These are phyloP conservation scores for Ogataea methanolica DNA, from an alignment of 805 yeast species.

Conservation along the genomic window DNA sequence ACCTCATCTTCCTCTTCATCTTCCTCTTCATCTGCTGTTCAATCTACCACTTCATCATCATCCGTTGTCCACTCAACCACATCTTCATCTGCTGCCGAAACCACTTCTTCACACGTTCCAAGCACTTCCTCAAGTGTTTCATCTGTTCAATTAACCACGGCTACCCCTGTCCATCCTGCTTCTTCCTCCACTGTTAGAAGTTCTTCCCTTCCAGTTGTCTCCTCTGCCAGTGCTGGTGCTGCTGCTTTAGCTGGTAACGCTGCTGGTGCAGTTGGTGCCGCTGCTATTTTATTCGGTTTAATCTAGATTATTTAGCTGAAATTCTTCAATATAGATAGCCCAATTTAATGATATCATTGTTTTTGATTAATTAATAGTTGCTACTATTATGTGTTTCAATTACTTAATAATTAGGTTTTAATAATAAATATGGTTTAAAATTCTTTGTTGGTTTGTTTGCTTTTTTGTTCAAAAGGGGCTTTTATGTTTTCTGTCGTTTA, in stretches of 20 bases:
- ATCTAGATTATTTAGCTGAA: constrained; percentile 12
- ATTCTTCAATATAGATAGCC: constrained; percentile 1
- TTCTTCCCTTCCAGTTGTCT: constrained; percentile 19
- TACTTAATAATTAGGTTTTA: neutral
- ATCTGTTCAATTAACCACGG: constrained; percentile 21
- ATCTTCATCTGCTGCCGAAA: constrained; percentile 18
- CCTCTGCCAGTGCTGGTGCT: constrained; percentile 22
- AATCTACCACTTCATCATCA: constrained; percentile 25
- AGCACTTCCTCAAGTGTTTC: constrained; percentile 15
- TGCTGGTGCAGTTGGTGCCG: constrained; percentile 26
- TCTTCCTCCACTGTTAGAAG: constrained; percentile 23
- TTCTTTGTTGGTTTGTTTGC: too few species aligned
- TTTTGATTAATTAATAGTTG: neutral
- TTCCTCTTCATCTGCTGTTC: constrained; percentile 12
- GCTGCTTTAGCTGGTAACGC: constrained; percentile 22
- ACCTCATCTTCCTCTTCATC: constrained; percentile 25
- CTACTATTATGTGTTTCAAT: neutral
- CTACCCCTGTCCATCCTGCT: constrained; percentile 25
- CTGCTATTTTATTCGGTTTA: constrained; percentile 12
- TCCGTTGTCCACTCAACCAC: constrained; percentile 29
- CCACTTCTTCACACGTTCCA: constrained; percentile 12
- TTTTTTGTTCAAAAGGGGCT: too few species aligned
- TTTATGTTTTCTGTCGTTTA: too few species aligned
- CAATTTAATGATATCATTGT: constrained; percentile 7
- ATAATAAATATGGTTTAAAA: too few species aligned